Conservation (phyloP, 495 filamentous ascomycete genomes). For the Aspergillus leporis region DNA sequence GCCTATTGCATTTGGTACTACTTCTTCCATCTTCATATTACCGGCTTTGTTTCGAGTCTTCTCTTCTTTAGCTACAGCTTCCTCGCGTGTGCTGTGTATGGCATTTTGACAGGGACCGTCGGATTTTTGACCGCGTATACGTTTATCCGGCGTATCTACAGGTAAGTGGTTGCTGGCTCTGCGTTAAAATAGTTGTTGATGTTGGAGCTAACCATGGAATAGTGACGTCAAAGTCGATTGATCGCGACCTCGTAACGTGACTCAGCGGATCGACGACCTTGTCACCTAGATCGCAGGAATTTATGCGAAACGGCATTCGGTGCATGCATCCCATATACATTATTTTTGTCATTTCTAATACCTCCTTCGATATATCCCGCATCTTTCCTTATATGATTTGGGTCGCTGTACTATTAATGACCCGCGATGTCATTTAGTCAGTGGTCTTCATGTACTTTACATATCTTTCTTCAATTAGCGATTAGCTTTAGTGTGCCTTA, state of each 20-base stretch:
- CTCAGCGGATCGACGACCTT: not conserved
- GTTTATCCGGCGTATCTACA: constrained; percentile 88
- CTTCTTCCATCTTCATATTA: constrained; percentile 76
- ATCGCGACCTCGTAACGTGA: not conserved
- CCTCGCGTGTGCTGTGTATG: constrained; percentile 82
- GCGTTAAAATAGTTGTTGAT: not conserved
- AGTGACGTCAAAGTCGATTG: constrained; percentile 48
- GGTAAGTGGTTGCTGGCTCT: constrained; percentile 49
- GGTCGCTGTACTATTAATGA: not conserved
- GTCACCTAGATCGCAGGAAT: not conserved
- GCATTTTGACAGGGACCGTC: constrained; percentile 80
- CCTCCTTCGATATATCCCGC: not conserved
- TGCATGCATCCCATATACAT: not conserved
- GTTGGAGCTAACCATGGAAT: constrained; percentile 12
- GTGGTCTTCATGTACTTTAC: not conserved
- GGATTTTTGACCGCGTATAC: constrained; percentile 87
- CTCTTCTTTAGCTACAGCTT: constrained; percentile 86
- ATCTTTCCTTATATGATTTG: not conserved
- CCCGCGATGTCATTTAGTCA: not conserved
- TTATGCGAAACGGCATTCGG: constrained; percentile 3
- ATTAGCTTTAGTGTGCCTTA: not conserved
- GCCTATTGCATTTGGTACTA: constrained; percentile 88
- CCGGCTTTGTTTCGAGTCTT: constrained; percentile 75
- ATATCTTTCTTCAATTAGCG: not conserved
- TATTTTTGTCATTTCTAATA: not conserved